Evolutionary conservation across 2,329 filamentous ascomycete genomes (phyloP), one percentile per base, ranked within the genome.

Genomic region (Pseudopyrenochaeta lycopersici): DNA sequence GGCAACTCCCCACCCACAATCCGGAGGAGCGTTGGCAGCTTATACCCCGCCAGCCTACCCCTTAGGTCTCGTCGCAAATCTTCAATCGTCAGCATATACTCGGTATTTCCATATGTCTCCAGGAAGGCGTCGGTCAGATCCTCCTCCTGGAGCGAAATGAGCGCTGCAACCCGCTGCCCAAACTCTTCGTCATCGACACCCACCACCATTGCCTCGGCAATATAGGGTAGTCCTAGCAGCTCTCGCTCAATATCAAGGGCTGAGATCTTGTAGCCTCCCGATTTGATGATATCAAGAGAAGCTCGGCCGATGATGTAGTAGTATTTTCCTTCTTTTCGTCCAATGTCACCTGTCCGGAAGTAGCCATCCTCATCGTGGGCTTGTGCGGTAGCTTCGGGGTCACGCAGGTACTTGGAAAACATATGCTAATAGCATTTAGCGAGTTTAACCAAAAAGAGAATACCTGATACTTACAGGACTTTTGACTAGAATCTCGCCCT

Each of bases 161-260:
- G 76, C 1, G 82, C 82, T n/a, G 79, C 83, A 2, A 85, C 82
- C 17, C 81, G 75, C 66, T 85, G 81, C 2, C 82, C 82, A 67
- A 80, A 85, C 68, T 84, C 82, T 15, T 82, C 77, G 56, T 84
- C 81, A 0, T 76, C 69, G n/a, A 85, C 74, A 1, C 82, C 82
- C 3, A 85, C 80, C 1, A 84, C 80, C 60, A 81, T 82, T 4
- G 80, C 81, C 66, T 85, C 83, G 41, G 79, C 73, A 30, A 84
- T 75, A 29, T 79, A 78, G 1, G 78, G 74, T 46, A 85, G 60
- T 0, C 76, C 75, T 20, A 85, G 72, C 58, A 84, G 77, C 56
- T 84, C 81, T 15, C 82, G 75, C 64, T 85, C 83, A 27, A 85
- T 81, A 44, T 85, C 82, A 10, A 84, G 68, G 0, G 82, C 82